Conservation (phyloP, 176 grass and related monocot species). For the Carex parvula region DNA sequence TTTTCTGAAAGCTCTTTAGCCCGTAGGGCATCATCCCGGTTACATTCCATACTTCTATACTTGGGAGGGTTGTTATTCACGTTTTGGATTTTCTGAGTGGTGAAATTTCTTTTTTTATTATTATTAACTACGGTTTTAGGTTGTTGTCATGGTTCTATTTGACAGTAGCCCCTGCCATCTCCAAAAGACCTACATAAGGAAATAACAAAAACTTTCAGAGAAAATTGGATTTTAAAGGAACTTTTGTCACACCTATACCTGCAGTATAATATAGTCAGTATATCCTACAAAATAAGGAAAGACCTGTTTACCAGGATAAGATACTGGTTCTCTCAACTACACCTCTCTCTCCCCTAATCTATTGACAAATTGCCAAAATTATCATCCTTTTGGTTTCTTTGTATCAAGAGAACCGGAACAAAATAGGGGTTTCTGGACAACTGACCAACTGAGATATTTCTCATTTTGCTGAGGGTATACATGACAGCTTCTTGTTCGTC, state of each 20-base stretch:
- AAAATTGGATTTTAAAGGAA: not conserved
- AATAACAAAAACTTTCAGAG: not conserved
- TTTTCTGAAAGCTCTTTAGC: constrained; percentile 63
- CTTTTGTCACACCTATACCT: not conserved
- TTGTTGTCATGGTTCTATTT: not conserved
- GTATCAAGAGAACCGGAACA: not conserved
- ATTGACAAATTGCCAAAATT: not conserved
- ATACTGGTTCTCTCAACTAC: not conserved
- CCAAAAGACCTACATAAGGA: not conserved
- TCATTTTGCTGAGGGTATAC: constrained; percentile 3
- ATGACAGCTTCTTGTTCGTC: not conserved
- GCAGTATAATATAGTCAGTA: not conserved
- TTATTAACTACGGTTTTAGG: not conserved
- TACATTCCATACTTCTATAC: constrained; percentile 46
- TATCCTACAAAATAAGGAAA: not conserved
- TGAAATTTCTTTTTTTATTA: too few relatives aligned
- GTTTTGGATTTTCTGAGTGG: not conserved
- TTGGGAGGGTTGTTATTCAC: not conserved
- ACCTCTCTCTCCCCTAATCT: not conserved
- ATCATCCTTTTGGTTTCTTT: not conserved
- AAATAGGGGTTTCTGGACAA: constrained; percentile 1
- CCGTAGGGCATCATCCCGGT: constrained; percentile 68
- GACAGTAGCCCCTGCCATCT: not conserved
- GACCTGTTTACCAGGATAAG: not conserved
- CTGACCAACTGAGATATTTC: not conserved